Evolutionary conservation across 805 yeast genomes (phyloP), one percentile per base, ranked within the genome.

Genomic region (Candida silvicultrix): DNA sequence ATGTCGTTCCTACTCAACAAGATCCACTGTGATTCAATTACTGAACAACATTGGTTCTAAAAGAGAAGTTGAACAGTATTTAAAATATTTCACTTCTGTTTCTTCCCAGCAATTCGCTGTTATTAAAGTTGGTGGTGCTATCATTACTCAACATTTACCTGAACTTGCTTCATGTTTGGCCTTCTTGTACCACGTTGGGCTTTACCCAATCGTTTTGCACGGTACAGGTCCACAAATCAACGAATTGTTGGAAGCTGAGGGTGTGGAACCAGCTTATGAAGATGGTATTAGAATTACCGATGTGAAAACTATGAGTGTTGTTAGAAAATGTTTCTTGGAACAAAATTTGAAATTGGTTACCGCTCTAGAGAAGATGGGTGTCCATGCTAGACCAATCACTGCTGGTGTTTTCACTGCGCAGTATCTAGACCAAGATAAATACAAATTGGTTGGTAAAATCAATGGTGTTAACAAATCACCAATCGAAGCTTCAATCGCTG

Each of bases 161-260:
- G 96, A 92, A 68, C 73, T 94, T 56, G 99, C 99, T 0, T 87
- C 96, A 1, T 90, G 97, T 60, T 74, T 94, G 52, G 97, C 98
- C 5, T 94, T 94, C 67, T 73, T 94, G 54, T 94, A 94, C 72
- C 99, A 94, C 62, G 96, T 94, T 43, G 99, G 99, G 12, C 77
- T 94, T 49, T 94, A 89, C 60, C 99, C 99, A 22, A 89, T 94
- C 51, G 96, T 94, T 10, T 76, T 94, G 48, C 99, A 94, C 63
- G 99, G 99, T 25, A 94, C 99, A 1, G 99, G 99, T 18, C 99
- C 99, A 7, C 99, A 94, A 69, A 94, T 94, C 70, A 94, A 94
- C 64, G 95, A 86, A 59, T 79, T 89, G 55, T 75, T 94, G 49
- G 99, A 94, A 67, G 83, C 82, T 43, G 95, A 88, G 66, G 97